Conservation (phyloP, 2,329 filamentous ascomycete genomes). For the Fusarium continuum region DNA sequence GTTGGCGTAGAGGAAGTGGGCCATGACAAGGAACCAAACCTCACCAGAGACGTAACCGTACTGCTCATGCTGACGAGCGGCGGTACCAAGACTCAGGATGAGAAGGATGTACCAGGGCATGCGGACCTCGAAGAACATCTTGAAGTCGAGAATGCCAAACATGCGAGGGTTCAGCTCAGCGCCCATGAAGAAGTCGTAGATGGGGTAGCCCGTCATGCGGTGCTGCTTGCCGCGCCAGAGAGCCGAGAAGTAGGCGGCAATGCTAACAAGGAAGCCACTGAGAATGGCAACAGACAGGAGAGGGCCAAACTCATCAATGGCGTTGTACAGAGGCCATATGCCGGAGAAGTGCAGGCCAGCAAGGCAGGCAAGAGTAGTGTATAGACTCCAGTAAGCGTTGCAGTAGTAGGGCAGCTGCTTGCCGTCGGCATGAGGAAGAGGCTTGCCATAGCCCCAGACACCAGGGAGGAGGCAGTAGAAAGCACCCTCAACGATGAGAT, state of each 20-base stretch:
- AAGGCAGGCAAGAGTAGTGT: conserved; percentile 79
- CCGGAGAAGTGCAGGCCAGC: conserved; percentile 81
- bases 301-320: conserved; percentile 95
- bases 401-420: conserved; percentile 95
- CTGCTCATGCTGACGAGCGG: conserved; percentile 82
- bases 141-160: conserved; percentile 88
- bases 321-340: conserved; percentile 86
- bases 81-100: conserved; percentile 77
- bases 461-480: conserved; percentile 90
- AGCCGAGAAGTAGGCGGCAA: conserved; percentile 88
- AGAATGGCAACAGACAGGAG: conserved; percentile 93
- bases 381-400: conserved; percentile 87
- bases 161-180: conserved; percentile 89
- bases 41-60: conserved; percentile 90
- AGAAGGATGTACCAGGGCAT: conserved; percentile 93
- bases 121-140: conserved; percentile 96
- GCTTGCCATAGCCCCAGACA: conserved; percentile 87
- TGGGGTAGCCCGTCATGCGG: conserved; percentile 86
- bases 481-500: conserved; percentile 83
- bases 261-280: conserved; percentile 84
- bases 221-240: conserved; percentile 82
- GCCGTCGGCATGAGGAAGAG: conserved; percentile 81
- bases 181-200: conserved; percentile 96
- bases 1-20: conserved; percentile 91
- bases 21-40: conserved; percentile 84